Evolutionary conservation across 2,329 filamentous ascomycete species (phyloP).

Genomic region (Endocalyx cinctus): DNA sequence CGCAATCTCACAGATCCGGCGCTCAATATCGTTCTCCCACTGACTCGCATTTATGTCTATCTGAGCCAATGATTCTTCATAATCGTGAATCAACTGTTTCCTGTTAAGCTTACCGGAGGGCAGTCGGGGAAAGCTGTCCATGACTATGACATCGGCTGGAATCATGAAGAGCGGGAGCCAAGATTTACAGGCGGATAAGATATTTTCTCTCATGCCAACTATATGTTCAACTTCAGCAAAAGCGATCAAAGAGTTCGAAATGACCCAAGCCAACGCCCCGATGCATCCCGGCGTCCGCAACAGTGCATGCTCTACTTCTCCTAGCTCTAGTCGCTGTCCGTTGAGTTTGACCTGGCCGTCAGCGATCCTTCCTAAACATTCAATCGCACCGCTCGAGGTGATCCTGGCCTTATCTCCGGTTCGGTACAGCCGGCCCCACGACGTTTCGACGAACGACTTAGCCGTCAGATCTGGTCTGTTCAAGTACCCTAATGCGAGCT

Average conservation of each 20-base stretch:
- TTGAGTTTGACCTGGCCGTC: constrained; percentile 82
- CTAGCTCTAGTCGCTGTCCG: constrained; percentile 77
- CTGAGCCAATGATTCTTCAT: constrained; percentile 22
- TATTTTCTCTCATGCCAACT: constrained; percentile 30
- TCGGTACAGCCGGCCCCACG: constrained; percentile 69
- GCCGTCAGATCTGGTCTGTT: constrained; percentile 74
- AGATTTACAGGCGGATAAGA: constrained; percentile 58
- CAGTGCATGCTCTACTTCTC: constrained; percentile 70
- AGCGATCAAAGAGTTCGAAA: constrained; percentile 64
- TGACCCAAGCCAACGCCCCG: constrained; percentile 61
- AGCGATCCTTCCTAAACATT: constrained; percentile 76
- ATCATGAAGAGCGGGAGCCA: constrained; percentile 86
- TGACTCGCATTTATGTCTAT: constrained; percentile 17
- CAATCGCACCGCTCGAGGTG: constrained; percentile 62
- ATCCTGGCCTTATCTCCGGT: constrained; percentile 81
- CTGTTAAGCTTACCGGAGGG: constrained; percentile 82
- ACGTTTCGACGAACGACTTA: constrained; percentile 63
- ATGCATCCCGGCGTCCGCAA: constrained; percentile 59
- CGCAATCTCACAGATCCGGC: constrained; percentile 28
- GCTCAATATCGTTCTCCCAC: constrained; percentile 28
- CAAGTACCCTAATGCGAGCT: constrained; percentile 76
- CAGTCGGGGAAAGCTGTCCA: constrained; percentile 65
- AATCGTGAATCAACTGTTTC: constrained; percentile 55
- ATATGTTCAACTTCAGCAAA: constrained; percentile 59
- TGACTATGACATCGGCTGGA: constrained; percentile 65